Base-by-base conservation (phyloP, 805 yeast species). In the Schwanniomyces sp. region DNA sequence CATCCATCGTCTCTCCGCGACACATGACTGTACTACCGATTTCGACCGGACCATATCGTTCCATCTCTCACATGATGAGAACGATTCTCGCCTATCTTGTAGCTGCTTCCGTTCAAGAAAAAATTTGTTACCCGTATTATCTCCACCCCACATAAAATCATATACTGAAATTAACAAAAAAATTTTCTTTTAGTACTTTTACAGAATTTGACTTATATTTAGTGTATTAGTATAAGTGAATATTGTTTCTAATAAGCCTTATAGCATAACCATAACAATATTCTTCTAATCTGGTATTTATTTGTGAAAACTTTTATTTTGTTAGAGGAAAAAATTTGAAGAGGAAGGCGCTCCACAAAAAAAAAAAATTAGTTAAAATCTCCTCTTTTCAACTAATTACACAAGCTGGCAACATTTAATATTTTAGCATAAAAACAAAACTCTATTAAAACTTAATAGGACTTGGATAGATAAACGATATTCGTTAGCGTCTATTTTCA, bases 311-410 rank as follows among this genome's bases (percentile, higher is more conserved):
- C 21, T 3, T 14, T 14, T 16, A 7, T 14, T 32, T 32, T 18
- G 21, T 18, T 32, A 32, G 21, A 14, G 18, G 36, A 32, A 32
- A 32, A 32, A 14, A 14, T 32, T 32, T 16, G 36, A 32, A 32
- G 36, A 32, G 34, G 34, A 32, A 32, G 36, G 36, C 36, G 36
- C 36, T 32, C 36, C 36, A 32, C 36, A 32, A 32, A 32, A 32
- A 32, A 32, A 32, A 32, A 32, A 32, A 32, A 32, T 14, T 14
- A 32, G 4, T 32, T 18, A 17, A 32, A n/a, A 18, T 32, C 36
- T 32, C 36, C 36, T 32, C 36, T 16, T 32, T 32, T 32, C n/a
- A 32, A 7, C 8, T 14, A 32, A 14, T 32, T 32, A 32, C 36
- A 32, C 36, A 32, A 32, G 36, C 36, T 32, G 36, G 36, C 18